phyloP scores from a whole-genome alignment of 176 grass and related monocot genomes.

The Elaeis guineensis region DNA sequence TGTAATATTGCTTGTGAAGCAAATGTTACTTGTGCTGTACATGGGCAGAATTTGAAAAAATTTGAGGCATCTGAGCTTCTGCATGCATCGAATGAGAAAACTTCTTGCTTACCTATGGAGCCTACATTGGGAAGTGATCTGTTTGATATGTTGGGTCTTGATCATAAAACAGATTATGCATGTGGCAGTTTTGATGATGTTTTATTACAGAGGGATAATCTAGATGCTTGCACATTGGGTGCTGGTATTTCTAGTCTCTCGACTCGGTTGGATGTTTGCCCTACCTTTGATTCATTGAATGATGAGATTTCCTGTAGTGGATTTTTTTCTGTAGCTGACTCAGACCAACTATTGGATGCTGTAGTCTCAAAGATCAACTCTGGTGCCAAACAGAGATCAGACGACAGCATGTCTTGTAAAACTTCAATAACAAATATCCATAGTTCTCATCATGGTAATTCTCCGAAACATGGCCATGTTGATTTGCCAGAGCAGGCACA shows the following conservation, averaged over 20 bases:
- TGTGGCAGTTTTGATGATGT: slow-evolving; percentile 30
- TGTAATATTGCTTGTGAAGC: slow-evolving; percentile 3
- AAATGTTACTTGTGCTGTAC: slow-evolving; percentile 29
- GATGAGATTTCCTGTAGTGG: slow-evolving; percentile 35
- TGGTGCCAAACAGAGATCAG: slow-evolving; percentile 37
- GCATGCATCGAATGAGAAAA: slow-evolving; percentile 13
- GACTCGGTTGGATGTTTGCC: slow-evolving; percentile 21
- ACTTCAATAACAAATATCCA: slow-evolving; percentile 42
- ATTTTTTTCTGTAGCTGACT: slow-evolving; percentile 43
- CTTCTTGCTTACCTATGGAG: slow-evolving; percentile 28
- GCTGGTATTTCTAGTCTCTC: slow-evolving; percentile 35
- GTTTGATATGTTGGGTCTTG: slow-evolving; percentile 48
- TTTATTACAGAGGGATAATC: slow-evolving; percentile 28
- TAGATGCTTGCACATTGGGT: slow-evolving; percentile 30
- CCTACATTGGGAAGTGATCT: slow-evolving; percentile 42
- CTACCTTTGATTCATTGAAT: slow-evolving; percentile 33
- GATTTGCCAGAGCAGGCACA: slow-evolving; percentile 25
- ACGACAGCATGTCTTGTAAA: slow-evolving; percentile 52
- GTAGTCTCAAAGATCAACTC: slow-evolving; percentile 59
- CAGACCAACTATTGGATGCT: slow-evolving; percentile 73
- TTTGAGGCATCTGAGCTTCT: slow-evolving; percentile 11
- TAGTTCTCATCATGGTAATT: slow-evolving; percentile 28
- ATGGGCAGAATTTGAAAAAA: slow-evolving; percentile 15
- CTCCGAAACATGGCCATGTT: not conserved
- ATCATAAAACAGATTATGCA: slow-evolving; percentile 29